Evolutionary conservation across 805 yeast genomes (phyloP), one percentile per base, ranked within the genome.

Genomic region (Nakazawaea anatomiae): DNA sequence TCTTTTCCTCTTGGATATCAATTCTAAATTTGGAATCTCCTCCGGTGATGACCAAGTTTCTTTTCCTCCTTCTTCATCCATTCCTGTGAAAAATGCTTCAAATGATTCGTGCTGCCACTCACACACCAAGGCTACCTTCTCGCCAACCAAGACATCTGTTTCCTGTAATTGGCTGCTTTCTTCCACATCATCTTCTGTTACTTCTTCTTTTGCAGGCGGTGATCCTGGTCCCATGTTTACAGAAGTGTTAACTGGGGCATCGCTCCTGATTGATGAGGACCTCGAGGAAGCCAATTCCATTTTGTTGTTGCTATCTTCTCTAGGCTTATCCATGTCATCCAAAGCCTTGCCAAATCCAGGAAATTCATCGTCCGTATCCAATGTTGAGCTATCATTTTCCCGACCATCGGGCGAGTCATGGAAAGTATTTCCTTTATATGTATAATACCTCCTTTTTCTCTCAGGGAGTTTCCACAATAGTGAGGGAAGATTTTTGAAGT

Each of bases 91-190:
- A 47, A 80, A 81, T 6, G 72, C 71, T 39, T 75, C 73, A 58
- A 75, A 75, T 1, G 67, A 61, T 1, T 68, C 74, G 2, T 67
- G 60, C 32, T 73, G 69, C 94, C 95, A 88, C 57, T 87, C 86
- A 62, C 91, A 83, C 4, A 87, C 76, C 9, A 82, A 57, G 1
- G 79, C 76, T 43, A 63, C 71, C 34, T 65, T 69, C 31, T 58
- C 60, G 1, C 51, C 53, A 12, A 76, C 55, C 30, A 72, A 51
- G 12, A 61, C 56, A 2, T 34, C 51, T 34, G 48, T 18, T 18
- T 18, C 25, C 25, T 18, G 25, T 18, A 18, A 18, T 18, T 18
- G 25, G 6, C 45, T 60, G 18, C 55, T 55, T 11, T 51, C 57
- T 8, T 52, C 48, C 8, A n/a, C 9, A n/a, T 42, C 51, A 4